Evolutionary conservation across 2,329 filamentous ascomycete species (phyloP), one percentile per base, ranked within the genome.

Genomic region (Lachnellula subtilissima): DNA sequence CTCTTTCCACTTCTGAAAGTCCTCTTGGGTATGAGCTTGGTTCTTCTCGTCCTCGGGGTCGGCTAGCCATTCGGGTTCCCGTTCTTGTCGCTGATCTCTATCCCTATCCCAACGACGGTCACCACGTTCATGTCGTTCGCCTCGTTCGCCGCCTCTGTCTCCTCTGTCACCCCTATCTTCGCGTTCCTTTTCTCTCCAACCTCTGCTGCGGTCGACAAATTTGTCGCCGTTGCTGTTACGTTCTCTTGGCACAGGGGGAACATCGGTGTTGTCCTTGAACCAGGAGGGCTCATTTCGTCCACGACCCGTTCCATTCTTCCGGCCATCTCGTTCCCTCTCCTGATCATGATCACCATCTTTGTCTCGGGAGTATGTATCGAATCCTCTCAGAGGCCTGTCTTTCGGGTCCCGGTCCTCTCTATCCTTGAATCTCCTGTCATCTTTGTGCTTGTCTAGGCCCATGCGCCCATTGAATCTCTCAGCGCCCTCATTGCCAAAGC

Each of bases 1-100:
- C 65, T 95, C 90, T 79, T 96, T 96, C 85, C 93, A 97, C 64
- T 89, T 89, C 74, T 95, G 87, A 71, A 97, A 95, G 63, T 97
- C 92, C 68, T 95, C 91, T 66, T 90, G 87, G 0, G 91, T 96
- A 65, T 90, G 88, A 5, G 80, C 82, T 65, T 87, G 83, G 37
- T 81, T 76, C 65, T 87, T 84, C 51, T 89, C 87, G 56, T 87
- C 86, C 22, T 79, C 79, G 15, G 85, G 84, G 56, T 86, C 81
- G 68, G 95, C 91, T 72, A 96, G 79, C 93, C 92, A 96, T 72
- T 96, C 92, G 5, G 93, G 92, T 50, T 96, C 90, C 61, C 89
- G 85, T 69, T 95, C 91, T 61, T 81, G 74, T 56, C 82, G 80
- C 25, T 84, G 76, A 76, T 79, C 55, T 54, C 80, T 75, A 57